Percentiles rank a stretch among this genome's conserved stretches.
phyloP scores from a whole-genome alignment of 768 basidiomycete genomes.

The Mycena vitilis region DNA sequence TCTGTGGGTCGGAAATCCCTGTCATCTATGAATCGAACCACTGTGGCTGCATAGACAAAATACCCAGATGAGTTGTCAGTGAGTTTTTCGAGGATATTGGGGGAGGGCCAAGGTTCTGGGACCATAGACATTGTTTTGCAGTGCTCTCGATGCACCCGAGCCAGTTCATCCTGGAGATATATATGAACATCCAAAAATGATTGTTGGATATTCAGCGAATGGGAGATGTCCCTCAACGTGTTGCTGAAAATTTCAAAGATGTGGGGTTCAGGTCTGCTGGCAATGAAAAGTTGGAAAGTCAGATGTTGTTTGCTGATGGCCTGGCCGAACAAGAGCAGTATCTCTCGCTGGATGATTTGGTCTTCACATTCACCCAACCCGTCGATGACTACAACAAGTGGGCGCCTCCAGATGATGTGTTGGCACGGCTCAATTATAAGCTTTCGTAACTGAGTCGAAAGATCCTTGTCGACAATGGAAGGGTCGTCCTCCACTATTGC shows the following conservation, averaged over 20 bases:
- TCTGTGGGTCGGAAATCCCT: slow-evolving; percentile 16
- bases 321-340: not conserved
- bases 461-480: not conserved
- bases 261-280: slow-evolving; percentile 14
- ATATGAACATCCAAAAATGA: slow-evolving; percentile 11
- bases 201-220: not conserved
- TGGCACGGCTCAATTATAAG: slow-evolving; percentile 1
- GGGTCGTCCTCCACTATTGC: not conserved
- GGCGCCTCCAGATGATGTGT: not conserved
- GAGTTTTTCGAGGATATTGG: not conserved
- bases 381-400: not conserved
- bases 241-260: not conserved
- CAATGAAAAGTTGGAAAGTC: slow-evolving; percentile 7
- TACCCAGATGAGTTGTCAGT: slow-evolving; percentile 18
- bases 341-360: not conserved
- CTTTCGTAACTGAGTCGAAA: not conserved
- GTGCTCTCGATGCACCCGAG: slow-evolving; percentile 1
- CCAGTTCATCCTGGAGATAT: slow-evolving; percentile 9
- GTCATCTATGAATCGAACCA: not conserved
- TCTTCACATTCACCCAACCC: not conserved
- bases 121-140: not conserved
- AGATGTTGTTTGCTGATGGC: not conserved
- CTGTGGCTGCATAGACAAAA: slow-evolving; percentile 16
- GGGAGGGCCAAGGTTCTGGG: not conserved
- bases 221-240: not conserved